Conservation (phyloP, 495 filamentous ascomycete genomes). For the Pyrenopolyporus hunteri region DNA sequence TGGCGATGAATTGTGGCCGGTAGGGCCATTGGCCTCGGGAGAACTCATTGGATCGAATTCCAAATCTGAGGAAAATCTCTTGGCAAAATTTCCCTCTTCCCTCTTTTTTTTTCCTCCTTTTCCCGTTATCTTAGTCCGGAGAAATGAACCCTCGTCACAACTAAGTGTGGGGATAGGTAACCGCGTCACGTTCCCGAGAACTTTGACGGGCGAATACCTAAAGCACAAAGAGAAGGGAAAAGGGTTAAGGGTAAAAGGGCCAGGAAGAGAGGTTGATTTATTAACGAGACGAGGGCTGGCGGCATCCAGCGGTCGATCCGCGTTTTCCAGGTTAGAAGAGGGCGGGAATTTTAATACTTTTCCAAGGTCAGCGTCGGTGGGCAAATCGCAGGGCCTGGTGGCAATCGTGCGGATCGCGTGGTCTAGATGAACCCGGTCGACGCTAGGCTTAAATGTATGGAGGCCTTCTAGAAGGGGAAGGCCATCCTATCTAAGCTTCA, state of each 20-base stretch:
- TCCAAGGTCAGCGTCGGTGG: slow-evolving; percentile 36
- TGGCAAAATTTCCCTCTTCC: slow-evolving; percentile 10
- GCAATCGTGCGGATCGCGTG: slow-evolving; percentile 33
- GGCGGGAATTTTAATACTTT: slow-evolving; percentile 34
- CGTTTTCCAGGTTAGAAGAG: slow-evolving; percentile 20
- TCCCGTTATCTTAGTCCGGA: slow-evolving; percentile 17
- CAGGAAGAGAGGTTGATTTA: slow-evolving; percentile 10
- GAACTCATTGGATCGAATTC: slow-evolving; percentile 28
- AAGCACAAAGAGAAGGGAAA: slow-evolving; percentile 4
- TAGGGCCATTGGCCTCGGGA: slow-evolving; percentile 27
- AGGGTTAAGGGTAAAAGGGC: slow-evolving; percentile 7
- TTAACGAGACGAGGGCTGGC: slow-evolving; percentile 17
- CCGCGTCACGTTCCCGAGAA: slow-evolving; percentile 25
- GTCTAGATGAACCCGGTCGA: slow-evolving; percentile 35
- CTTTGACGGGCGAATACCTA: slow-evolving; percentile 18
- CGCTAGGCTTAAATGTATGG: slow-evolving; percentile 37
- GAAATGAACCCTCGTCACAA: slow-evolving; percentile 21
- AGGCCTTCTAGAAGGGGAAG: slow-evolving; percentile 43
- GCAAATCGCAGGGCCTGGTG: slow-evolving; percentile 19
- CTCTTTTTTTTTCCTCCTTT: neutral
- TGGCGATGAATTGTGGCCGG: slow-evolving; percentile 29
- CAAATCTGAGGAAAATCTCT: neutral
- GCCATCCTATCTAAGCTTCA: slow-evolving; percentile 33
- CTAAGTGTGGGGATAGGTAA: slow-evolving; percentile 20
- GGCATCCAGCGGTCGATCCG: slow-evolving; percentile 24